A percentile compares a stretch with the other conserved stretches of the same genome.
phyloP scores from a whole-genome alignment of 306 rosid genomes.

The Vigna hirtella region DNA sequence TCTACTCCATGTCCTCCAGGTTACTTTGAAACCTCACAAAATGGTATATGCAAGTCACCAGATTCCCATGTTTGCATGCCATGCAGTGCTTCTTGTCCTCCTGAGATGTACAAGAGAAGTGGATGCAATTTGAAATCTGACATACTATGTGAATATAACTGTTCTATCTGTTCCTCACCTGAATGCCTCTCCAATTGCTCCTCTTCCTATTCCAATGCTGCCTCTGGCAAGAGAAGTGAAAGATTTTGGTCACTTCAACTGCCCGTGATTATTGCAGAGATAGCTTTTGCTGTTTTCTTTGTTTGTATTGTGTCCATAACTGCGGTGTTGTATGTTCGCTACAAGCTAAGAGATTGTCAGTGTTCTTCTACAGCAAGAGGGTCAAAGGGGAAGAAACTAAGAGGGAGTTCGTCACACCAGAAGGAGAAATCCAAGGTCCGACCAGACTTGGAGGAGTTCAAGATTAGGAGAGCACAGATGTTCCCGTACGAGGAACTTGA shows the following conservation, averaged over 20 bases:
- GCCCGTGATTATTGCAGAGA: conserved; percentile 18
- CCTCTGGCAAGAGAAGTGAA: background rate
- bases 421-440: conserved; percentile 27
- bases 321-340: conserved; percentile 2
- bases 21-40: conserved; percentile 3
- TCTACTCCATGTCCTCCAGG: conserved; percentile 13
- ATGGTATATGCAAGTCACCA: conserved; percentile 5
- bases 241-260: conserved; percentile 2
- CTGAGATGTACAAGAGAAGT: background rate
- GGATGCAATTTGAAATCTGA: conserved; percentile 17
- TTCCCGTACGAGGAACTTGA: conserved; percentile 24
- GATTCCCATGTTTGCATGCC: conserved; percentile 23
- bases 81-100: conserved; percentile 6
- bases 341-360: conserved; percentile 13
- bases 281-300: conserved; percentile 21
- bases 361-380: background rate
- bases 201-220: background rate
- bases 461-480: conserved; percentile 21
- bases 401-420: conserved; percentile 3
- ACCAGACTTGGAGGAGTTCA: conserved; percentile 16
- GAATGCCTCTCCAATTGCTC: conserved; percentile 25
- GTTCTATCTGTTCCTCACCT: background rate
- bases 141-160: conserved; percentile 9
- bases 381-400: conserved; percentile 17
- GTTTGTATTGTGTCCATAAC: conserved; percentile 13